Evolutionary conservation across 2,329 filamentous ascomycete genomes (phyloP), one percentile per base, ranked within the genome.

Genomic region (Zalaria obscura): DNA sequence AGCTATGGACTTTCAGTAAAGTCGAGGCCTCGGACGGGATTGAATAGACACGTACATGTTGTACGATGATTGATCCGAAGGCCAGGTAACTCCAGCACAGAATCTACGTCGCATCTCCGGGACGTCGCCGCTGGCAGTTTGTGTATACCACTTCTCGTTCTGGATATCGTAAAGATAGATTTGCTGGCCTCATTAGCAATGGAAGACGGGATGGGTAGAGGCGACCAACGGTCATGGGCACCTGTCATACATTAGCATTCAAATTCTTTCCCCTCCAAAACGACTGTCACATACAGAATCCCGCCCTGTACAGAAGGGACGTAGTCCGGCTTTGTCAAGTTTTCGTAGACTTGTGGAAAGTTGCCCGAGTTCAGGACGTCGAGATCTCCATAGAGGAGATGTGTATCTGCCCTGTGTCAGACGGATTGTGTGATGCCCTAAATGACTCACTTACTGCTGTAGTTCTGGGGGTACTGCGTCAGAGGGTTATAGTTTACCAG

Each of bases 81-180:
- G 67, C 67, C 75, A 78, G 2, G 72, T 71, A 9, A 67, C 72
- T 38, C 74, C 76, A 3, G 73, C 73, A 52, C 76, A 80, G 46
- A 79, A 80, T 27, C 72, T 68, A 26, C 74, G 64, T 7, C 76
- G 64, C 44, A 68, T 60, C 9, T 57, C 57, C 3, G 76, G 76
- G 1, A 72, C 54, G 27, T 66, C 53, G 1, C 76, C 76, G 0
- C 62, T 64, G 0, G 76, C 72, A 5, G 61, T 68, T 51, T 80
- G 76, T 6, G 58, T 65, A 45, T 78, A 79, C 75, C 75, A 80
- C 52, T 69, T 68, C 1, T 66, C 68, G 42, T 69, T 74, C 31
- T 67, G 62, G 36, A 80, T 69, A 47, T 81, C 76, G 48, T 76
- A 80, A 2, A 81, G 52, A 43, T 73, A 66, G 31, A 80, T 73